Evolutionary conservation across 805 yeast genomes (phyloP), one percentile per base, ranked within the genome.

Genomic region (Suhomyces vadensis): DNA sequence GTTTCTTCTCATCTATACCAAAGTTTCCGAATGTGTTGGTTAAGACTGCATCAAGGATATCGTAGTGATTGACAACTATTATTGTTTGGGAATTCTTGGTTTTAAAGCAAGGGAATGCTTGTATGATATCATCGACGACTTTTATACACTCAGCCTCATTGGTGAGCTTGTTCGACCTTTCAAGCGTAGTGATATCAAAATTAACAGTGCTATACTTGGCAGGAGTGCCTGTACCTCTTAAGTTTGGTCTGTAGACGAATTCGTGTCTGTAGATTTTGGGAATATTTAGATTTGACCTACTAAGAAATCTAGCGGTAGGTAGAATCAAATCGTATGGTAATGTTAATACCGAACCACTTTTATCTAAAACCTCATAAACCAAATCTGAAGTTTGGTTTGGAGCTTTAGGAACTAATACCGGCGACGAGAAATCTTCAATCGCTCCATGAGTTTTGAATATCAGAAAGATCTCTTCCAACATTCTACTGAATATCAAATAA

Each of bases 141-240:
- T 86, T 86, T 37, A 94, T 70, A 46, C 92, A 80, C 57, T 94
- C 99, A 0, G 97, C 97, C 60, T 94, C 98, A 51, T 85, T 77
- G 36, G 78, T 75, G 1, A 81, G 68, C 36, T 77, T 78, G 1
- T 65, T 52, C 1, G 74, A 54, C 2, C 54, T 44, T 25, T 70
- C 75, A n/a, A 72, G 69, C 0, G 85, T 72, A 2, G 86, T 71
- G 19, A 90, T 83, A 63, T 94, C 98, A 64, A 92, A 91, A 55
- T 85, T 95, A 31, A 89, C 81, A 47, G 95, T 96, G 23, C 85
- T 80, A 60, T 83, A 90, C 54, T 79, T 81, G 20, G 79, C 75
- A 0, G 96, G 96, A 17, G 85, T 89, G 1, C 87, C 79, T 11
- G 60, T 38, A 14, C 87, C 84, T 29, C 77, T 73, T 10, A 63